Percentiles rank a stretch among this genome's conserved stretches.
These are phyloP conservation scores for Scheffersomyces stipitis DNA, from an alignment of 805 yeast species.

Conservation along the genomic window DNA sequence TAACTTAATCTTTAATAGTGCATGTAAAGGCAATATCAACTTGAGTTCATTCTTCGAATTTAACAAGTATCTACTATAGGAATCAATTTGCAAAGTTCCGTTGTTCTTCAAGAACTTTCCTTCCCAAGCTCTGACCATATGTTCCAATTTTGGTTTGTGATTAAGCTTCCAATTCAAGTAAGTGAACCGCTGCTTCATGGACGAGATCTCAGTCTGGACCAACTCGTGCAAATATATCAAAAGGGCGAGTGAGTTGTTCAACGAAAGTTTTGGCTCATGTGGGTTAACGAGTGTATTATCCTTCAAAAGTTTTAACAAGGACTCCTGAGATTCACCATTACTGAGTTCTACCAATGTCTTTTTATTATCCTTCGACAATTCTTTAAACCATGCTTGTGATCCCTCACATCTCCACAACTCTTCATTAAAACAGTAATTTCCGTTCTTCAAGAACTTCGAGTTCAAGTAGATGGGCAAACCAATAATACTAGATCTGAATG, in stretches of 20 bases:
- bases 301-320: slow-evolving; percentile 47
- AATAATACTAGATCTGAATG: slow-evolving; percentile 44
- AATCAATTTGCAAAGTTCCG: slow-evolving; percentile 58
- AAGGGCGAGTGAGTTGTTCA: slow-evolving; percentile 53
- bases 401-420: slow-evolving; percentile 57
- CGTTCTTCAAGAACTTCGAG: slow-evolving; percentile 39
- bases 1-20: slow-evolving; percentile 66
- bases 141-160: slow-evolving; percentile 57
- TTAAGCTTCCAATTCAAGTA: slow-evolving; percentile 67
- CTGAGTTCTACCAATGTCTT: slow-evolving; percentile 55
- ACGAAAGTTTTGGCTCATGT: slow-evolving; percentile 34
- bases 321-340: slow-evolving; percentile 51
- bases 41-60: slow-evolving; percentile 57
- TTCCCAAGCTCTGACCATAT: slow-evolving; percentile 68
- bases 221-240: slow-evolving; percentile 67
- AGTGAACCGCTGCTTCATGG: slow-evolving; percentile 35
- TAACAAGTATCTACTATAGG: slow-evolving; percentile 48
- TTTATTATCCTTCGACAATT: slow-evolving; percentile 24
- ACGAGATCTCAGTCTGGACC: slow-evolving; percentile 51
- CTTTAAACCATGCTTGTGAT: slow-evolving; percentile 50
- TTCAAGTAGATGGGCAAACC: slow-evolving; percentile 39
- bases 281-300: slow-evolving; percentile 20
- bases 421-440: slow-evolving; percentile 62
- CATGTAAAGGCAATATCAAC: slow-evolving; percentile 63
- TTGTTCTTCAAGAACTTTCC: slow-evolving; percentile 58